phyloP scores from a whole-genome alignment of 208 protist species.

The Leptomonas pyrrhocoris region DNA sequence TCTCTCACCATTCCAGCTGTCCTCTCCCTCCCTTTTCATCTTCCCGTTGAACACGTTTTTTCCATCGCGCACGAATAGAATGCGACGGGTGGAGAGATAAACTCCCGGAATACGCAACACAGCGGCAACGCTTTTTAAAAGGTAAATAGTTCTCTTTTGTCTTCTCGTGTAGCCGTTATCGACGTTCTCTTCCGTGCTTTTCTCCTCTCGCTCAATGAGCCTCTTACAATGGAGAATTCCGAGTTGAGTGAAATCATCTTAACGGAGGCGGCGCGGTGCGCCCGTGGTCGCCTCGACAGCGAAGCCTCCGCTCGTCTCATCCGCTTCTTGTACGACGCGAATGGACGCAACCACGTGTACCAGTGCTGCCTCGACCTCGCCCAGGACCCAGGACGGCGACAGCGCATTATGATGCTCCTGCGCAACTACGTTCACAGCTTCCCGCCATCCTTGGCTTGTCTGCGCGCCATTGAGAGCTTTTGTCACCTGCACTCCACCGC shows the following conservation, averaged over 20 bases:
- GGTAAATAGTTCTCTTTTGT: not conserved
- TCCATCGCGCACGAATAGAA: too few species aligned
- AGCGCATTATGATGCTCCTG: slow-evolving; percentile 65
- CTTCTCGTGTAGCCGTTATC: not conserved
- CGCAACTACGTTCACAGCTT: slow-evolving; percentile 70
- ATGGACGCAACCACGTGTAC: slow-evolving; percentile 69
- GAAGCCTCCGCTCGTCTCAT: slow-evolving; percentile 34
- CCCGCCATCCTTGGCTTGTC: slow-evolving; percentile 57
- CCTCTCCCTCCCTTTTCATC: too few species aligned
- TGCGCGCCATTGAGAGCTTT: slow-evolving; percentile 41
- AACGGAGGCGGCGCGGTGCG: slow-evolving; percentile 35
- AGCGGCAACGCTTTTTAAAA: too few species aligned
- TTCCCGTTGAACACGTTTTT: too few species aligned
- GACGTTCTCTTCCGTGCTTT: not conserved
- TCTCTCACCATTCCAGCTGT: too few species aligned
- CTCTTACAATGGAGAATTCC: slow-evolving; percentile 14
- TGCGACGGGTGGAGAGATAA: too few species aligned
- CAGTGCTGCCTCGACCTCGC: slow-evolving; percentile 67
- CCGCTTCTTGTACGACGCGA: slow-evolving; percentile 44
- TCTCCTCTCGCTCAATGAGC: not conserved
- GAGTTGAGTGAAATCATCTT: slow-evolving; percentile 34
- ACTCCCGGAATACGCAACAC: too few species aligned
- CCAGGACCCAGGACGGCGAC: slow-evolving; percentile 60
- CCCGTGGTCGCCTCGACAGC: slow-evolving; percentile 32
- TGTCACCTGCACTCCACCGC: slow-evolving; percentile 30